Conservation (phyloP, 169 alveolate species). For the Besnoitia besnoiti region DNA sequence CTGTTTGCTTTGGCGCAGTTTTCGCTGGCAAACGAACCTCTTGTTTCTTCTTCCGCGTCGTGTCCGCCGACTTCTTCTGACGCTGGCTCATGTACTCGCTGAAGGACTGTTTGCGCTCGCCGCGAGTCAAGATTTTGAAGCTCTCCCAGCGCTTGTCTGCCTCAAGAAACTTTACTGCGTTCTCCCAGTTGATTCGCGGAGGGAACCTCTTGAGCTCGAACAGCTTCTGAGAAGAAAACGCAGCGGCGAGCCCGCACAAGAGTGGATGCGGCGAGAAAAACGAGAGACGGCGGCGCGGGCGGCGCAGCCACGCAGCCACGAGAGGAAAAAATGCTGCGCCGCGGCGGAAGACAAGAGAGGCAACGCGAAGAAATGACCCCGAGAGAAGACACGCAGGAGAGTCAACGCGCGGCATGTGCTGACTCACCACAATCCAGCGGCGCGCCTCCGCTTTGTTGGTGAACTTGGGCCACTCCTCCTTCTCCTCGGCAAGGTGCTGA, state of each 20-base stretch:
- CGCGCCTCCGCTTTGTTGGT: neutral
- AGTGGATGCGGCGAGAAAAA: constrained; percentile 23
- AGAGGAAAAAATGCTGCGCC: neutral
- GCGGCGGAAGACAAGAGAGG: too few relatives aligned
- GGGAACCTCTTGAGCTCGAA: constrained; percentile 60
- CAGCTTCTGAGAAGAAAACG: neutral
- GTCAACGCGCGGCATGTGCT: neutral
- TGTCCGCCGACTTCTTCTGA: constrained; percentile 82
- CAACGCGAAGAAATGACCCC: neutral
- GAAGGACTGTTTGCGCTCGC: constrained; percentile 84
- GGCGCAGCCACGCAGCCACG: constrained; percentile 22
- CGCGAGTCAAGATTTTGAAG: constrained; percentile 76
- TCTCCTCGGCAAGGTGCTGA: neutral
- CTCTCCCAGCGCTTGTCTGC: constrained; percentile 57
- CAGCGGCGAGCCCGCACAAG: neutral
- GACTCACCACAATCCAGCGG: neutral
- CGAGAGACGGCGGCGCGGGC: neutral
- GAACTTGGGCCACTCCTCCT: constrained; percentile 23
- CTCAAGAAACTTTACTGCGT: constrained; percentile 59
- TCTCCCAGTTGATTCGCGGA: constrained; percentile 66
- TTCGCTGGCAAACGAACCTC: neutral
- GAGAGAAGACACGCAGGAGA: neutral
- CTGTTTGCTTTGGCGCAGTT: too few relatives aligned
- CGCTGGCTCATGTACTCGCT: constrained; percentile 81
- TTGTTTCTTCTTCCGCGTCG: constrained; percentile 61